Evolutionary conservation across 2,329 filamentous ascomycete genomes (phyloP).

Genomic region (Penicillium sp.): DNA sequence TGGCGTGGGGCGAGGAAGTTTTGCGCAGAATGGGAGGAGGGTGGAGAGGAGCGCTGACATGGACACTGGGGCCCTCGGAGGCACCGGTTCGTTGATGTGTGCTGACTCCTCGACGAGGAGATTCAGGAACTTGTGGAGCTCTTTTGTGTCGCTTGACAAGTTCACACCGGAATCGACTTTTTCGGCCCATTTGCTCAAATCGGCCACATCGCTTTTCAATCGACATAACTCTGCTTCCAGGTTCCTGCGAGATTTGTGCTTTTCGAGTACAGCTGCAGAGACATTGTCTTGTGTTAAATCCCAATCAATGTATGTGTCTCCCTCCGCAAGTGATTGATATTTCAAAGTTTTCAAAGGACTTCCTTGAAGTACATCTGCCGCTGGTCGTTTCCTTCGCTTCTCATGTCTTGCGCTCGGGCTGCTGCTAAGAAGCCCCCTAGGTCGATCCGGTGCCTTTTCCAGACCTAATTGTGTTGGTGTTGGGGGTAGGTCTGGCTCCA

Average conservation of each 20-base stretch:
- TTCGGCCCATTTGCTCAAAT: conserved; percentile 61
- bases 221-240: conserved; percentile 58
- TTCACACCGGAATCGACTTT: conserved; percentile 44
- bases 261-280: conserved; percentile 40
- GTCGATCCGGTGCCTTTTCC: conserved; percentile 36
- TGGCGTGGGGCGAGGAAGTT: conserved; percentile 21
- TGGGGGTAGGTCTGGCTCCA: conserved; percentile 65
- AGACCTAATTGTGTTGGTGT: conserved; percentile 45
- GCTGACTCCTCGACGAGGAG: conserved; percentile 33
- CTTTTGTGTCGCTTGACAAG: conserved; percentile 36
- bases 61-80: conserved; percentile 24
- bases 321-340: conserved; percentile 18
- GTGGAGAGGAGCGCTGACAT: conserved; percentile 42
- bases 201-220: conserved; percentile 60
- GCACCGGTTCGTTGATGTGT: conserved; percentile 23
- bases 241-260: conserved; percentile 55
- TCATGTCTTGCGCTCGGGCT: conserved; percentile 39
- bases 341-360: conserved; percentile 34
- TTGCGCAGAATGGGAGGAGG: conserved; percentile 44
- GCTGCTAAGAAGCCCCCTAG: conserved; percentile 36
- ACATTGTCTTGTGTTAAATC: conserved; percentile 11
- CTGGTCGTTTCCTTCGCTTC: conserved; percentile 28
- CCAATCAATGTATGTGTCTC: conserved; percentile 7
- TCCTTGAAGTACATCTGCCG: conserved; percentile 23
- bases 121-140: conserved; percentile 31